These are phyloP conservation scores for Podaxis sp. DNA, from an alignment of 768 basidiomycete genomes.

Conservation along the genomic window DNA sequence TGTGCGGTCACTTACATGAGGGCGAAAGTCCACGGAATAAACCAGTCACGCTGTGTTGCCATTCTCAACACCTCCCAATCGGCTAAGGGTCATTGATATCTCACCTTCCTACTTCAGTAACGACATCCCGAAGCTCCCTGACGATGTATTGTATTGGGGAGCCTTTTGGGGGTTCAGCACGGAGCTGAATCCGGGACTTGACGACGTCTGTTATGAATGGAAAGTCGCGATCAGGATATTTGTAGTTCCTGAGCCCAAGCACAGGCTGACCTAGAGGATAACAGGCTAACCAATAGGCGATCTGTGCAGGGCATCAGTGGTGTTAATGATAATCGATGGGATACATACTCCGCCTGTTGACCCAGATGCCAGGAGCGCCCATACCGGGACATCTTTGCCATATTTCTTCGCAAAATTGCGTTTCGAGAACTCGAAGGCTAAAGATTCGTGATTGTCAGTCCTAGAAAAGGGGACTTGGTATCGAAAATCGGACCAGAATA, in stretches of 20 bases:
- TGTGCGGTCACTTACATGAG: slow-evolving; percentile 49
- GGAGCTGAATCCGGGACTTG: slow-evolving; percentile 86
- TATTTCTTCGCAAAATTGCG: slow-evolving; percentile 63
- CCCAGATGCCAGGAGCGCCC: slow-evolving; percentile 81
- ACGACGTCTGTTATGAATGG: slow-evolving; percentile 62
- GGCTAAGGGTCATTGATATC: slow-evolving; percentile 23
- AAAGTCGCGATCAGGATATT: neutral
- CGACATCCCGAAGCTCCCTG: slow-evolving; percentile 59
- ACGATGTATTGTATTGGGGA: slow-evolving; percentile 75
- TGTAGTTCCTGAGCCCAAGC: neutral
- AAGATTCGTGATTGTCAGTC: slow-evolving; percentile 6
- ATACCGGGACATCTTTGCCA: slow-evolving; percentile 70
- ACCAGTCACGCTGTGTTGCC: slow-evolving; percentile 39
- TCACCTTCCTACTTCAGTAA: slow-evolving; percentile 71
- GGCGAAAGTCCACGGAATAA: slow-evolving; percentile 75
- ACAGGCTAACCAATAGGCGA: slow-evolving; percentile 91
- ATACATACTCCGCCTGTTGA: slow-evolving; percentile 73
- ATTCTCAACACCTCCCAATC: neutral
- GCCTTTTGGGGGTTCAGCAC: slow-evolving; percentile 65
- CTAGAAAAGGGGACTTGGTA: neutral
- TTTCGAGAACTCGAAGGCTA: slow-evolving; percentile 89
- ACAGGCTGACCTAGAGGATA: slow-evolving; percentile 72
- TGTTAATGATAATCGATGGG: neutral
- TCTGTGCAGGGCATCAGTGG: slow-evolving; percentile 28
- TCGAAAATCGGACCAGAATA: slow-evolving; percentile 47